Evolutionary conservation across 2,329 filamentous ascomycete genomes (phyloP), one percentile per base, ranked within the genome.

Genomic region (Bimuria novae-zelandiae): DNA sequence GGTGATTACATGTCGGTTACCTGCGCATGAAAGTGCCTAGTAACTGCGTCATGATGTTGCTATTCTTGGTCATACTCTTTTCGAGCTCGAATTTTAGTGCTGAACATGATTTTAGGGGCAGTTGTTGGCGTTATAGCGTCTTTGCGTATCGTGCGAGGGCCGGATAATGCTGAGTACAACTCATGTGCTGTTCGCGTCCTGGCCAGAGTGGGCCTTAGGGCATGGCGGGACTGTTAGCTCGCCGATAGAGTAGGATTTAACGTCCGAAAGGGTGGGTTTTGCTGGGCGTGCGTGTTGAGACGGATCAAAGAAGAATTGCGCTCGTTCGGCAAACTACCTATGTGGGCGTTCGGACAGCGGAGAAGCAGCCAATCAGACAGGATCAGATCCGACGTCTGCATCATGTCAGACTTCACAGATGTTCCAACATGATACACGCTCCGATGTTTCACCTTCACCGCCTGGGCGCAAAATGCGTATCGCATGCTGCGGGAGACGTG

Each of bases 381-480:
- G 42, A 7, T 10, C 8, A 11, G 19, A 3, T 16, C 29, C 29
- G 35, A 25, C 22, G 10, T 17, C n/a, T 47, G 44, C 44, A 29
- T 29, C 44, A 47, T 36, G 44, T 47, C 44, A 47, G 44, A 27
- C 33, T 25, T 25, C 17, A 22, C 33, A 36, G 17, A 25, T 39
- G 44, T 29, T 21, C 44, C 44, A 29, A n/a, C 23, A 19, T 37
- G 44, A 47, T 37, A 37, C 44, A 47, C 44, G n/a, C 33, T 47
- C 22, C 30, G 33, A 16, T 37, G 44, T 29, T 30, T 47, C 33
- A 29, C n/a, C 33, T 19, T 22, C 44, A 37, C 8, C 44, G 44
- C 33, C 32, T 36, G 21, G 19, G 8, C 11, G 23, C 36, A 17
- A 21, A 27, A 27, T 27, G 6, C 25, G 10, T 27, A 27, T 27